Base-by-base conservation (phyloP, 805 yeast species). In the Saccharomycopsis babjevae region DNA sequence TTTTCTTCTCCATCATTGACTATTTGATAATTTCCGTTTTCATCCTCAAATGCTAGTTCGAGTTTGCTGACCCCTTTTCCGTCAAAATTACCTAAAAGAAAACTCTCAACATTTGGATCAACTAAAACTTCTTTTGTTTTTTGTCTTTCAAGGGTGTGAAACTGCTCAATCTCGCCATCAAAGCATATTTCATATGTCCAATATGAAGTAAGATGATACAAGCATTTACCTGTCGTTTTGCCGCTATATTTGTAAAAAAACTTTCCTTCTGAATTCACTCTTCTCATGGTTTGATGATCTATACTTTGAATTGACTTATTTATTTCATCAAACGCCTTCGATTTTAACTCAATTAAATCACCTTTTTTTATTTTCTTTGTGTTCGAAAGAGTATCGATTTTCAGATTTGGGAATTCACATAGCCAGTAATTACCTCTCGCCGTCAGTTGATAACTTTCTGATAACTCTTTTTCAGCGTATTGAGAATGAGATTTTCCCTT, bases 141-240 rank as follows among this genome's bases (percentile, higher is more conserved):
- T 25, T 20, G 30, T 11, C 30, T 30, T 32, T 59, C 59, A 22
- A 46, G 32, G 8, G 15, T 5, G 46, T 63, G 64, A 50, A 59
- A 61, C 43, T 63, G 66, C 4, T 15, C 25, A 15, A 63, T 59
- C 38, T 57, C 25, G 8, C 55, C 28, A 30, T 61, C 57, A 36
- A 18, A 63, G 34, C 66, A 63, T 34, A 58, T 42, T 50, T 61
- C 59, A 38, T 63, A 63, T 28, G 66, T 61, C 66, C 66, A 63
- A 46, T 59, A 63, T 22, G 43, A 59, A n/a, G 52, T 46, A 15
- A n/a, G 28, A 22, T 22, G 11, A 46, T 46, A 46, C 16, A 46
- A 22, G 10, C 52, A 46, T 22, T 46, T 46, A 10, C 52, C 52
- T 22, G n/a, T 22, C 3, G 8, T 46, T 22, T 46, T 11, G 13